Conservation (phyloP, 2,329 filamentous ascomycete species). For the Cladosporium sp. region DNA sequence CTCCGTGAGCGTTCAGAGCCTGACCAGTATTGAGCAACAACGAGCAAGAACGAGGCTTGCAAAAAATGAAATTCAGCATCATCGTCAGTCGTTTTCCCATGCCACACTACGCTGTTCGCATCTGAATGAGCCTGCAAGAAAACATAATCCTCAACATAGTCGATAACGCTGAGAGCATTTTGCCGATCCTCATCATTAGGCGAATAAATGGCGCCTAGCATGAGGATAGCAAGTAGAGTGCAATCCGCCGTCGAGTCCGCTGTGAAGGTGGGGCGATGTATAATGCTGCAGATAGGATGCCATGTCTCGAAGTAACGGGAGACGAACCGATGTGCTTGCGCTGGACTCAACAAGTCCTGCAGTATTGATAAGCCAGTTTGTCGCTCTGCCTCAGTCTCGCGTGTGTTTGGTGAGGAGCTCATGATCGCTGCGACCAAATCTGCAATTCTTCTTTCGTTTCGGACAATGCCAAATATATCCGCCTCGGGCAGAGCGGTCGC, state of each 20-base stretch:
- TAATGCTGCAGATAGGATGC: conserved; percentile 9
- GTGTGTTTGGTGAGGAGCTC: not conserved
- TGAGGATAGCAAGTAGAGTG: not conserved
- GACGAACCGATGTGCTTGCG: not conserved
- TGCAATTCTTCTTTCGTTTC: not conserved
- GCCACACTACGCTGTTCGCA: not conserved
- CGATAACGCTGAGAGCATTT: not conserved
- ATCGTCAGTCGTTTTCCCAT: not conserved
- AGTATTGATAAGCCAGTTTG: not conserved
- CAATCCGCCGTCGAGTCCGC: not conserved
- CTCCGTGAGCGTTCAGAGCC: not conserved
- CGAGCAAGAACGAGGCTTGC: not conserved
- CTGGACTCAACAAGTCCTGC: not conserved
- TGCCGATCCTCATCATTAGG: conserved; percentile 11
- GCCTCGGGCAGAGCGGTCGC: not conserved
- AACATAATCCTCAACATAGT: not conserved
- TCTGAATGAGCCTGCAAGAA: not conserved
- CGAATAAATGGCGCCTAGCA: conserved; percentile 15
- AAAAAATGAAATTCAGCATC: not conserved
- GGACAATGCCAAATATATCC: not conserved
- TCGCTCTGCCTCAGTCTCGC: not conserved
- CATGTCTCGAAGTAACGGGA: conserved; percentile 12
- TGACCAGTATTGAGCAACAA: not conserved
- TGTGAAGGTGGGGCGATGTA: conserved; percentile 7
- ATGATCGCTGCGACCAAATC: not conserved